Conservation (phyloP, 257 asterid species). For the Osmanthus fragrans region DNA sequence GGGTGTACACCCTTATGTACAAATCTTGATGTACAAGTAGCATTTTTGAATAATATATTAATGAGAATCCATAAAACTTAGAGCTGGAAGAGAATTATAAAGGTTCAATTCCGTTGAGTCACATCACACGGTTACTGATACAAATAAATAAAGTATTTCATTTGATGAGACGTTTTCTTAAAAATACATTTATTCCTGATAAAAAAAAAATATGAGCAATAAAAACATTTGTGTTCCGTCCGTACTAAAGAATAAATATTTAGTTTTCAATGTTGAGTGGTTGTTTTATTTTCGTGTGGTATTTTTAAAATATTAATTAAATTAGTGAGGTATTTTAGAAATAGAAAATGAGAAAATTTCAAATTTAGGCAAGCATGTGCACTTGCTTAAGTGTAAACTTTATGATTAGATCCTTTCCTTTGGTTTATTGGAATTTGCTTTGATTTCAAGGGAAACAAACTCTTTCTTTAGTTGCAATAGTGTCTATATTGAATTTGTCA, state of each 20-base stretch:
- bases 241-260: not conserved
- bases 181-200: constrained; percentile 10
- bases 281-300: too few species aligned
- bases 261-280: not conserved
- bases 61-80: not conserved
- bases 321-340: too few species aligned
- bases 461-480: too few species aligned
- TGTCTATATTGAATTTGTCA: not conserved
- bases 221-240: constrained; percentile 29
- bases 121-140: constrained; percentile 25
- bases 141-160: not conserved
- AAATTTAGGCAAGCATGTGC: not conserved
- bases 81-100: constrained; percentile 3
- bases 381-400: not conserved
- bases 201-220: constrained; percentile 32
- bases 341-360: not conserved
- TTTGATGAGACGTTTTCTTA: constrained; percentile 7
- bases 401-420: not conserved
- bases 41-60: not conserved
- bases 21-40: too few species aligned
- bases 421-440: too few species aligned
- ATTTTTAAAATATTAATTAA: too few species aligned
- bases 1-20: too few species aligned
- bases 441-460: not conserved
- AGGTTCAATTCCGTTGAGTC: constrained; percentile 25